Conservation (phyloP, 441 rosid genomes). For the Adansonia gregorii region DNA sequence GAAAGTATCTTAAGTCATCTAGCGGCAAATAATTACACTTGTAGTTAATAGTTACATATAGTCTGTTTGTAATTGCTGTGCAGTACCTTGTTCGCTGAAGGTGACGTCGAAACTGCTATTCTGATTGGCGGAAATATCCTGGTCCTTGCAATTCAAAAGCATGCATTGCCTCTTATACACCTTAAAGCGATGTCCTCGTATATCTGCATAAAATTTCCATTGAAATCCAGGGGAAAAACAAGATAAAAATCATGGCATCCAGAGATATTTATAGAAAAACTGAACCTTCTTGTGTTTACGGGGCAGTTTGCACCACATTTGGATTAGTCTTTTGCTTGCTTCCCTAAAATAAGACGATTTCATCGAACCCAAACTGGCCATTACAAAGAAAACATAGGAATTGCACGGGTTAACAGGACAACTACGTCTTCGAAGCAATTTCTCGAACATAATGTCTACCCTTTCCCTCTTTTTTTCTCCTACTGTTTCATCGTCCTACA, state of each 20-base stretch:
- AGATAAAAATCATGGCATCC: neutral
- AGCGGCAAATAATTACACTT: neutral
- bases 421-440: conserved; percentile 22
- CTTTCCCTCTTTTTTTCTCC: conserved; percentile 10
- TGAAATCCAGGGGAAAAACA: neutral
- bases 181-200: conserved; percentile 16
- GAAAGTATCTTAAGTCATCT: neutral
- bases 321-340: conserved; percentile 28
- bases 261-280: neutral
- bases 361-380: conserved; percentile 20
- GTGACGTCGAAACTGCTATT: neutral
- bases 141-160: conserved; percentile 5
- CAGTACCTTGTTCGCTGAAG: neutral
- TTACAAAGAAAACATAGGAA: conserved; percentile 23
- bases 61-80: neutral
- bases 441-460: neutral
- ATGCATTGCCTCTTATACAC: conserved; percentile 27
- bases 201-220: conserved; percentile 8
- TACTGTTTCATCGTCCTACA: neutral
- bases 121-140: neutral
- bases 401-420: conserved; percentile 24
- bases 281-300: conserved; percentile 23
- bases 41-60: neutral
- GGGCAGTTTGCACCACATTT: conserved; percentile 27
- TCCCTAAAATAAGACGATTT: conserved; percentile 22